These are phyloP conservation scores for Phaeoacremonium minimum DNA, from an alignment of 2,329 filamentous ascomycete genomes.

Conservation along the genomic window DNA sequence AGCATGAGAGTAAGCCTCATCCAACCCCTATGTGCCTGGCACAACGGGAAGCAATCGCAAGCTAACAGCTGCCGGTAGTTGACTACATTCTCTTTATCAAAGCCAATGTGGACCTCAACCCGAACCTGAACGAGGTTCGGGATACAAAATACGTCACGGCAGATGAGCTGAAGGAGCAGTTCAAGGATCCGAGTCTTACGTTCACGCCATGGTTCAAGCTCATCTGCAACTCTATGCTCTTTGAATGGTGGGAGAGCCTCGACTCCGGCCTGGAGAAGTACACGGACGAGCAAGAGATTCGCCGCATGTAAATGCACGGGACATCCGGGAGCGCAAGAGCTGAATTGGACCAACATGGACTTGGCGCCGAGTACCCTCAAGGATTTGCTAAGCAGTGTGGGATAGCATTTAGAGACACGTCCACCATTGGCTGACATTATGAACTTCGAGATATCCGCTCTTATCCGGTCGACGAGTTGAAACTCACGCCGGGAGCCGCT, in stretches of 20 bases:
- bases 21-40: background rate
- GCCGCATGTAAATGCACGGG: conserved; percentile 61
- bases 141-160: conserved; percentile 80
- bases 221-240: conserved; percentile 96
- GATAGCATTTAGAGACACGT: background rate
- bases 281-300: conserved; percentile 79
- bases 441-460: conserved; percentile 2
- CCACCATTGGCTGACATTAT: background rate
- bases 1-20: conserved; percentile 83
- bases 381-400: background rate
- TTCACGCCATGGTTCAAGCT: conserved; percentile 99
- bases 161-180: conserved; percentile 79
- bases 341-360: too few species aligned
- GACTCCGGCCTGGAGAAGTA: conserved; percentile 80
- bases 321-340: background rate
- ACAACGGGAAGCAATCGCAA: background rate
- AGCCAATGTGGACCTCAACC: conserved; percentile 77
- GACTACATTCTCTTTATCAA: conserved; percentile 99
- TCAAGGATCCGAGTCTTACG: conserved; percentile 71
- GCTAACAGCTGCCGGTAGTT: conserved; percentile 46
- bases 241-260: conserved; percentile 93
- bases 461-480: background rate
- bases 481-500: background rate
- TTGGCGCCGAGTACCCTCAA: background rate
- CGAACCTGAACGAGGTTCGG: conserved; percentile 85